Conservation (phyloP, 2,329 filamentous ascomycete genomes). For the Verticillium longisporum region DNA sequence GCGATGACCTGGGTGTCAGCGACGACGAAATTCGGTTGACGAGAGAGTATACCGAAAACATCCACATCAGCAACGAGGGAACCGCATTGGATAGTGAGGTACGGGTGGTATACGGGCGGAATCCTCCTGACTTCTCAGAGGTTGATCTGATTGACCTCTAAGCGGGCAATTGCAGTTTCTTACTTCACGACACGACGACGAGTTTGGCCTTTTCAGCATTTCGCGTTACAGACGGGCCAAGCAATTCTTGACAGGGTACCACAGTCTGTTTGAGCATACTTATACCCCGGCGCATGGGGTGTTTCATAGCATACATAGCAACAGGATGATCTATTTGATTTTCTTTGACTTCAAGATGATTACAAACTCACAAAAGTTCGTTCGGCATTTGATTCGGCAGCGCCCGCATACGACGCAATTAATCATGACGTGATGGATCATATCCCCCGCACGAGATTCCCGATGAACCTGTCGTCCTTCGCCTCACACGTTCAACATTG, state of each 20-base stretch:
- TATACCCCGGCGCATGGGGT: neutral
- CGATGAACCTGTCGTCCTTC: neutral
- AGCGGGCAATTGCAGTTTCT: conserved; percentile 4
- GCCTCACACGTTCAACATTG: neutral
- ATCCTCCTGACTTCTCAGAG: conserved; percentile 85
- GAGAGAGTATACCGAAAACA: conserved; percentile 64
- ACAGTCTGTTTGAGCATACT: neutral
- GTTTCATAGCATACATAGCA: neutral
- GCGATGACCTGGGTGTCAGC: conserved; percentile 82
- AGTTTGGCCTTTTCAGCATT: neutral
- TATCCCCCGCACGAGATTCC: neutral
- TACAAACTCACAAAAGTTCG: neutral
- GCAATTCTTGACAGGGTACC: neutral
- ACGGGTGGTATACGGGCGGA: conserved; percentile 74
- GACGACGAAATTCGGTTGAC: conserved; percentile 86
- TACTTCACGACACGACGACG: neutral
- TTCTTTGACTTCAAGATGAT: neutral
- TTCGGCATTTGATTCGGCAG: neutral
- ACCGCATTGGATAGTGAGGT: conserved; percentile 79
- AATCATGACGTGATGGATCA: neutral
- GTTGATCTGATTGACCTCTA: conserved; percentile 77
- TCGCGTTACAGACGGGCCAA: neutral
- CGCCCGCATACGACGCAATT: neutral
- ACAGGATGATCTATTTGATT: neutral
- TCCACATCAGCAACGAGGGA: conserved; percentile 94